phyloP scores from a whole-genome alignment of 306 rosid species.

The Benincasa hispida region DNA sequence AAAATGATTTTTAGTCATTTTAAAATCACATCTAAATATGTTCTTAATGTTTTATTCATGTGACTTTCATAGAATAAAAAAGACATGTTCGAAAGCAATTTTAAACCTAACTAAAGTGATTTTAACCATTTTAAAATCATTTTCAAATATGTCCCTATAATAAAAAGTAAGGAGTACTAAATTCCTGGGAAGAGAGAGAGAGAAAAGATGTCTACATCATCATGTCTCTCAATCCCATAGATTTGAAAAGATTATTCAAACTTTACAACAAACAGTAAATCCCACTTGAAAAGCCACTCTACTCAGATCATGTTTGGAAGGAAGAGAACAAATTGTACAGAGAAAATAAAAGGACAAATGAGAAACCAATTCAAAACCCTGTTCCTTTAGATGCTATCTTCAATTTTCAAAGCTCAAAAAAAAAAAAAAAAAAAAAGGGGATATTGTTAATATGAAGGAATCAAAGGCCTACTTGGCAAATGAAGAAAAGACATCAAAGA shows the following conservation, averaged over 20 bases:
- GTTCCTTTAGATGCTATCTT: not conserved
- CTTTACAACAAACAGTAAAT: conserved; percentile 8
- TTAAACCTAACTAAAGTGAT: not conserved
- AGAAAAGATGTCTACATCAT: not conserved
- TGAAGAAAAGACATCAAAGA: conserved; percentile 3
- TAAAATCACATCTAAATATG: too few relatives aligned
- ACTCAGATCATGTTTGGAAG: not conserved
- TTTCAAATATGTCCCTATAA: too few relatives aligned
- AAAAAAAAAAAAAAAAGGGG: not conserved
- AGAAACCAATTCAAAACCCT: not conserved
- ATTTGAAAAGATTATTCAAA: not conserved
- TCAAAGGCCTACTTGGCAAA: not conserved
- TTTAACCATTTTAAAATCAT: too few relatives aligned
- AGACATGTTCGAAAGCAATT: too few relatives aligned
- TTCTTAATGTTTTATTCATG: too few relatives aligned
- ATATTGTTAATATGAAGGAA: not conserved
- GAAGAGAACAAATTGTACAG: not conserved
- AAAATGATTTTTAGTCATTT: too few relatives aligned
- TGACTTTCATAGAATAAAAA: too few relatives aligned
- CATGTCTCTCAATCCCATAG: not conserved
- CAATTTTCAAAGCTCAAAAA: not conserved
- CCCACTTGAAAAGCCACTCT: not conserved
- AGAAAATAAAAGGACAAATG: not conserved
- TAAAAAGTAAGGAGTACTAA: too few relatives aligned
- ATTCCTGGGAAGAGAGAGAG: too few relatives aligned